A percentile compares a stretch with the other conserved stretches of the same genome.
Conservation (phyloP, 371 early-diverging fungal genomes). For the Funneliformis caledonium region DNA sequence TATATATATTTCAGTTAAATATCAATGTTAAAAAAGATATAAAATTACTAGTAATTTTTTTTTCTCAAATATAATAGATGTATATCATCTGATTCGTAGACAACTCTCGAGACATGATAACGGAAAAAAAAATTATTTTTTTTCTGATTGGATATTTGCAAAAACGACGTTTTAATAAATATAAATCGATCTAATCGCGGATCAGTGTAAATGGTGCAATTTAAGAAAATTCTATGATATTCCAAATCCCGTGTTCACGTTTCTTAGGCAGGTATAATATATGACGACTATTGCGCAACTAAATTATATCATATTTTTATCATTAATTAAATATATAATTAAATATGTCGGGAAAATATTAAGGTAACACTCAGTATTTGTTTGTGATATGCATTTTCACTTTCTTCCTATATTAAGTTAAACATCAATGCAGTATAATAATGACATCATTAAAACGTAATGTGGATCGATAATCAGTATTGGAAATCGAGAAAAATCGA, state of each 20-base stretch:
- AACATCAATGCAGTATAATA: neutral
- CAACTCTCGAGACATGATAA: no score
- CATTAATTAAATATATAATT: neutral
- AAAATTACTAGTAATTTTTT: no score
- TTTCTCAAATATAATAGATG: no score
- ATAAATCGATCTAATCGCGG: no score
- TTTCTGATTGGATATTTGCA: no score
- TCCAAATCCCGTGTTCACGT: neutral
- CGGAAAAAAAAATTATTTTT: no score
- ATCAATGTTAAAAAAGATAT: no score
- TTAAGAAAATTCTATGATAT: neutral
- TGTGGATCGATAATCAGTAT: neutral
- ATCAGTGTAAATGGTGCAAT: no score
- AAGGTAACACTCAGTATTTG: neutral
- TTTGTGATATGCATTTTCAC: neutral
- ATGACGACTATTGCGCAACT: neutral
- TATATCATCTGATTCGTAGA: no score
- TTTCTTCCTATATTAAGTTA: neutral
- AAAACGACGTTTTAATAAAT: no score
- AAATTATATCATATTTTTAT: neutral
- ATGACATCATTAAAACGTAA: neutral
- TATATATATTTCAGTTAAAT: no score
- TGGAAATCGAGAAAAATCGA: neutral
- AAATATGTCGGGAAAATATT: neutral
- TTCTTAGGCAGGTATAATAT: neutral